Conservation (phyloP, 768 basidiomycete genomes). For the Thelephora ganbajun region DNA sequence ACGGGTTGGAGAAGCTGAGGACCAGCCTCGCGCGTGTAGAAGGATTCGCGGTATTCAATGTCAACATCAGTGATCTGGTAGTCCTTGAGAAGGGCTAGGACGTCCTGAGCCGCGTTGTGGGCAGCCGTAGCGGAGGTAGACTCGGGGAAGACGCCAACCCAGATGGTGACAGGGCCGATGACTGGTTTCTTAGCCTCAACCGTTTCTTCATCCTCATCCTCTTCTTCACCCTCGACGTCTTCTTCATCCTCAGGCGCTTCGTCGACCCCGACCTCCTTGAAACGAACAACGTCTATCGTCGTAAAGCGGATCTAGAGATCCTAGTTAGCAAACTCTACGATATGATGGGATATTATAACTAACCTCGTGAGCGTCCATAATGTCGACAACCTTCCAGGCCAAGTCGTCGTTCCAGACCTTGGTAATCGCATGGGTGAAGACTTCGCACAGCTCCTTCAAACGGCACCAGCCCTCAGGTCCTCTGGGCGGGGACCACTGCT, state of each 20-base stretch:
- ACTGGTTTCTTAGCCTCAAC: constrained; percentile 1
- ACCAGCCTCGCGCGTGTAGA: constrained; percentile 16
- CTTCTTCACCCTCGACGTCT: constrained; percentile 10
- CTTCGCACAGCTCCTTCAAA: constrained; percentile 17
- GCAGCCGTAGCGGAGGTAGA: constrained; percentile 18
- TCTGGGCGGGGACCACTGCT: constrained; percentile 10
- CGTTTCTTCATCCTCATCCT: constrained; percentile 4
- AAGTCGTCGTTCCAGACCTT: constrained; percentile 18
- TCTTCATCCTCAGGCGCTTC: constrained; percentile 8
- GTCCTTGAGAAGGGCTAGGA: constrained; percentile 19
- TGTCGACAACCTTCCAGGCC: constrained; percentile 18
- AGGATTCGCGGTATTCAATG: constrained; percentile 22
- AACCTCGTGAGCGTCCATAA: constrained; percentile 17
- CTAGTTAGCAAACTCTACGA: constrained; percentile 17
- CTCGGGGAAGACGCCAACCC: constrained; percentile 25
- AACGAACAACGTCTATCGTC: constrained; percentile 20
- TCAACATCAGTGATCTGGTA: constrained; percentile 21
- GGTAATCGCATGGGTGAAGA: constrained; percentile 20
- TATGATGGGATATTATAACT: constrained; percentile 15
- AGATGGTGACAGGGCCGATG: constrained; percentile 22
- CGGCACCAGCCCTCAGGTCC: constrained; percentile 8
- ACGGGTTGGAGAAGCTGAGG: constrained; percentile 19
- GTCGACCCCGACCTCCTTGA: constrained; percentile 13
- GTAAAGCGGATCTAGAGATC: constrained; percentile 19
- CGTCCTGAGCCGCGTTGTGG: constrained; percentile 16